phyloP scores from a whole-genome alignment of 2,329 filamentous ascomycete species.

The Colletotrichum theobromicola region DNA sequence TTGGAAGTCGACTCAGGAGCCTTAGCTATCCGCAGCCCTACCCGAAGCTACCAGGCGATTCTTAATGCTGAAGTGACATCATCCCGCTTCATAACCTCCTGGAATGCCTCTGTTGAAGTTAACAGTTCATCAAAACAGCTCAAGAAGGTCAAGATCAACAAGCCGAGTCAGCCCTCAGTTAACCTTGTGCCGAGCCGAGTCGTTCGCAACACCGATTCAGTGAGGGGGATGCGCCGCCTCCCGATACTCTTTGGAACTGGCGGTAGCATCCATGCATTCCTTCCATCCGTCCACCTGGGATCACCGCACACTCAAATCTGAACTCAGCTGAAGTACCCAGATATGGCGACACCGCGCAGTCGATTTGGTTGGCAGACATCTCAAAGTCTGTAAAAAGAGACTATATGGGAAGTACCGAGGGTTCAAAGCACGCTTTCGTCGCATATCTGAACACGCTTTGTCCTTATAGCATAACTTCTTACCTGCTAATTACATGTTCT shows the following conservation, averaged over 20 bases:
- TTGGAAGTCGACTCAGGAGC: neutral
- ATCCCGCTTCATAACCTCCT: neutral
- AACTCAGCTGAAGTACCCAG: neutral
- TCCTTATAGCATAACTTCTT: neutral
- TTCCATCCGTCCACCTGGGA: neutral
- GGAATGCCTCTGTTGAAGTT: neutral
- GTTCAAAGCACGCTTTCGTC: neutral
- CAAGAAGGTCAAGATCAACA: neutral
- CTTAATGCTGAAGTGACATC: neutral
- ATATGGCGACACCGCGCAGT: neutral
- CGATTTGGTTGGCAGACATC: neutral
- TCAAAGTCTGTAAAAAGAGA: neutral
- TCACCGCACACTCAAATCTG: neutral
- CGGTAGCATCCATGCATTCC: neutral
- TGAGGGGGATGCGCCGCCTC: neutral
- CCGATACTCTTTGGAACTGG: neutral
- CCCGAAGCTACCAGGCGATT: neutral
- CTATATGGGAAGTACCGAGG: neutral
- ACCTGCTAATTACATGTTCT: neutral
- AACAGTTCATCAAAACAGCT: neutral
- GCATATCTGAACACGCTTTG: neutral
- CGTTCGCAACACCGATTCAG: neutral
- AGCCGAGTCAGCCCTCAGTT: neutral
- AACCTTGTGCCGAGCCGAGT: neutral
- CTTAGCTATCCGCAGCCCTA: neutral